Base-by-base conservation (phyloP, 305 asterid species). In the Coffea humblotiana region DNA sequence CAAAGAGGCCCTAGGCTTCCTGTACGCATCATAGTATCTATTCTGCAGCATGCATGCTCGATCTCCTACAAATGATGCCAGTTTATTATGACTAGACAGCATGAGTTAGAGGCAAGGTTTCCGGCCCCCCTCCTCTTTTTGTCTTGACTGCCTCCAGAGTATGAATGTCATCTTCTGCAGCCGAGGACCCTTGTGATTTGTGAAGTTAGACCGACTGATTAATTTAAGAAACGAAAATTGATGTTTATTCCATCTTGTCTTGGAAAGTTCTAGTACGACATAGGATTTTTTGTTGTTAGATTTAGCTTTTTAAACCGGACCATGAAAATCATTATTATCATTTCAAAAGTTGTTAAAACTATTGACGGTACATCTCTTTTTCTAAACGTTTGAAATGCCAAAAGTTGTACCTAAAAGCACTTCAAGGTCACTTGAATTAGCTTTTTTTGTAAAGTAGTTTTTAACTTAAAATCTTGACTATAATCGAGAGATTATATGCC, bases 11-110 rank as follows among this genome's bases (percentile, higher is more conserved):
- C 63, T 80, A 85, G 84, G 76, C 77, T 80, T 75, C 73, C 76
- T 78, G 60, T 69, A 29, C 10, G 76, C 54, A 81, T 69, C 82
- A 85, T 76, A 84, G 84, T 84, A 87, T 82, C 81, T 60, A 40
- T 40, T 40, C 43, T 40, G 43, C 43, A 85, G 89, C 91, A 88
- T 89, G 97, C 85, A 87, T 88, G 94, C 88, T 64, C 43, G 43
- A 40, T 40, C 85, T 80, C 72, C 84, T 79, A 84, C 82, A 89
- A 88, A 87, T 87, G 80, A 86, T 87, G 87, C 75, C 78, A 84
- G 16, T 61, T 61, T 69, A 85, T 90, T 85, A 71, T 84, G 89
- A 88, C 90, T 80, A 83, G 85, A 79, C 84, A 82, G 86, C 69
- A 85, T 88, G 88, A 79, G 84, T 81, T 81, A 77, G 85, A 87